Conservation (phyloP, 2,329 filamentous ascomycete species). For the Fusarium sp. region DNA sequence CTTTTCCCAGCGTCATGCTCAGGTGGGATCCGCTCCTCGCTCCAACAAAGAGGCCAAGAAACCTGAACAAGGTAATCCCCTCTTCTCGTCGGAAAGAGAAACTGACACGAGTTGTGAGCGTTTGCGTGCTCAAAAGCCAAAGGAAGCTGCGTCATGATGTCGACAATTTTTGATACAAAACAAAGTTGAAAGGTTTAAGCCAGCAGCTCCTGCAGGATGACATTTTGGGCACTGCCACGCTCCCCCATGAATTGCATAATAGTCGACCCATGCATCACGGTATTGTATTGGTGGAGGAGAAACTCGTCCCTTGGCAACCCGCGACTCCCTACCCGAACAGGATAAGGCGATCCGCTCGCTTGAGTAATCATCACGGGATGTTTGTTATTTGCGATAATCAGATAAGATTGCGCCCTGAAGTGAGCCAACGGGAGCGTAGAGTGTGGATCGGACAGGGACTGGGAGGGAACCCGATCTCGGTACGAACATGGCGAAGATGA, state of each 20-base stretch:
- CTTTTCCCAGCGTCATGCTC: slow-evolving; percentile 19
- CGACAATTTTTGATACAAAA: background rate
- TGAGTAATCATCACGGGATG: background rate
- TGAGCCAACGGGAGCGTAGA: background rate
- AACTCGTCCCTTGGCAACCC: background rate
- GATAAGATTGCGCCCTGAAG: slow-evolving; percentile 27
- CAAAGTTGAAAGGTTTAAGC: background rate
- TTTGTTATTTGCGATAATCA: slow-evolving; percentile 11
- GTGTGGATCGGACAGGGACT: background rate
- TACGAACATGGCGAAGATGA: background rate
- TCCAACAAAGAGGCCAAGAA: slow-evolving; percentile 46
- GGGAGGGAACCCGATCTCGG: slow-evolving; percentile 3
- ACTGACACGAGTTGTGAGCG: slow-evolving; percentile 36
- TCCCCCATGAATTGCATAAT: background rate
- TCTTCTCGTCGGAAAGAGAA: slow-evolving; percentile 23
- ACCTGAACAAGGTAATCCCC: slow-evolving; percentile 45
- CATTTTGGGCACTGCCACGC: background rate
- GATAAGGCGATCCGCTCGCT: background rate
- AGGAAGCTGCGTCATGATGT: slow-evolving; percentile 18
- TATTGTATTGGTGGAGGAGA: background rate
- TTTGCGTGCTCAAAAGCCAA: background rate
- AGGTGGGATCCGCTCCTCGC: slow-evolving; percentile 27
- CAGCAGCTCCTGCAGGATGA: background rate
- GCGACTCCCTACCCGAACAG: background rate
- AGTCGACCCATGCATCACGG: background rate